These are phyloP conservation scores for Sphagnum tenellum DNA, from an alignment of 225 moss, liverwort and hornwort genomes.

Conservation along the genomic window DNA sequence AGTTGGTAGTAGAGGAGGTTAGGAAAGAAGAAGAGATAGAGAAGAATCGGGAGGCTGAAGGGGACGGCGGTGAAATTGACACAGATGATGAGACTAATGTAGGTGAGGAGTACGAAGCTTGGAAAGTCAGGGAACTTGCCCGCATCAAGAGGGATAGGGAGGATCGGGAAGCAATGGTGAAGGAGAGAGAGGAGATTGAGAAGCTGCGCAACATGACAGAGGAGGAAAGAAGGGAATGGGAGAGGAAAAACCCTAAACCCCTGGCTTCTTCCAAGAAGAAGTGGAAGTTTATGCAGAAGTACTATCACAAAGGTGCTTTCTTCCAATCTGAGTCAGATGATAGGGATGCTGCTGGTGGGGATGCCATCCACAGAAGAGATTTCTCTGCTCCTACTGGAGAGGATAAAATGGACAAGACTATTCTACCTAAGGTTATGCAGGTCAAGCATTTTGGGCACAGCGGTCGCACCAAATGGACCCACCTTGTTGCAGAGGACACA, in stretches of 20 bases:
- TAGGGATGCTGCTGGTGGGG: slow-evolving; percentile 25
- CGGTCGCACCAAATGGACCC: slow-evolving; percentile 90
- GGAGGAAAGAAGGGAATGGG: slow-evolving; percentile 95
- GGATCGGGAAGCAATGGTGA: slow-evolving; percentile 78
- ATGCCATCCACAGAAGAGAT: slow-evolving; percentile 71
- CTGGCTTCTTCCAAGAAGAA: slow-evolving; percentile 81
- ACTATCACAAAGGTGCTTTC: slow-evolving; percentile 96
- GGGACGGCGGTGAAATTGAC: slow-evolving; percentile 85
- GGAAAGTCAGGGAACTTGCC: slow-evolving; percentile 94
- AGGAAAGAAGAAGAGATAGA: slow-evolving; percentile 91
- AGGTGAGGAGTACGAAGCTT: slow-evolving; percentile 93
- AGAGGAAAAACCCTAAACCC: slow-evolving; percentile 91
- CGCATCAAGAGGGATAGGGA: slow-evolving; percentile 96
- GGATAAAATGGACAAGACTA: slow-evolving; percentile 90
- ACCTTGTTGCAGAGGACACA: slow-evolving; percentile 87
- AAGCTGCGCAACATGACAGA: slow-evolving; percentile 91
- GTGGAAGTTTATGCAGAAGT: slow-evolving; percentile 99
- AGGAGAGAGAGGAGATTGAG: slow-evolving; percentile 83
- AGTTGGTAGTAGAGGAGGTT: slow-evolving; percentile 84
- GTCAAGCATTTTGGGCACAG: slow-evolving; percentile 92
- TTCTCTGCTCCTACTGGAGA: slow-evolving; percentile 90
- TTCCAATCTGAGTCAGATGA: slow-evolving; percentile 90
- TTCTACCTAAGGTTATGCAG: slow-evolving; percentile 84
- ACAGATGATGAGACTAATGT: slow-evolving; percentile 96
- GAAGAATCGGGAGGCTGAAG: slow-evolving; percentile 84